A percentile compares a stretch with the other conserved stretches of the same genome.
Conservation (phyloP, 1,139 yeast genomes). For the Taphrina sp. region DNA sequence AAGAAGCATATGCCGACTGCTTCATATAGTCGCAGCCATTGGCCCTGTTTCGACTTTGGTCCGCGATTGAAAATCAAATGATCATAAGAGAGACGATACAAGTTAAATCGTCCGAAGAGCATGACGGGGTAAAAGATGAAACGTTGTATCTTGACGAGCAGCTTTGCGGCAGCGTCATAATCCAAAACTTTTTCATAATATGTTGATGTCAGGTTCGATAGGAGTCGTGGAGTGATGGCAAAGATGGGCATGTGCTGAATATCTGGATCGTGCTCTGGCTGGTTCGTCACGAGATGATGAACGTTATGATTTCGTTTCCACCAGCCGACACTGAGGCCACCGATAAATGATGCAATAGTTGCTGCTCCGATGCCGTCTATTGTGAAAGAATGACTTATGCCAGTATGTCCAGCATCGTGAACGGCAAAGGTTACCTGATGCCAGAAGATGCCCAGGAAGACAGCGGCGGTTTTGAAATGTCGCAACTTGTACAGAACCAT, state of each 20-base stretch:
- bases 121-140: slow-evolving; percentile 74
- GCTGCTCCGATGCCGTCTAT: slow-evolving; percentile 75
- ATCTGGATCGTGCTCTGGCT: slow-evolving; percentile 91
- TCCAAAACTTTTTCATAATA: slow-evolving; percentile 66
- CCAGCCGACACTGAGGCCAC: slow-evolving; percentile 91
- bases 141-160: slow-evolving; percentile 62
- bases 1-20: slow-evolving; percentile 65
- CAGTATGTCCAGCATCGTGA: slow-evolving; percentile 85
- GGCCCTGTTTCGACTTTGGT: slow-evolving; percentile 76
- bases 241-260: slow-evolving; percentile 90
- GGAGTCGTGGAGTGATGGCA: slow-evolving; percentile 72
- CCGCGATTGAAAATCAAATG: slow-evolving; percentile 71
- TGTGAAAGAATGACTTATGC: slow-evolving; percentile 77
- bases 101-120: slow-evolving; percentile 79
- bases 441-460: slow-evolving; percentile 75
- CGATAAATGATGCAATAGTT: slow-evolving; percentile 70
- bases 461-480: slow-evolving; percentile 58
- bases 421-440: slow-evolving; percentile 85
- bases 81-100: slow-evolving; percentile 77
- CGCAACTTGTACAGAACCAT: slow-evolving; percentile 49
- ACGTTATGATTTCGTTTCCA: slow-evolving; percentile 93
- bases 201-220: slow-evolving; percentile 70
- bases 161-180: slow-evolving; percentile 65
- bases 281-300: slow-evolving; percentile 83
- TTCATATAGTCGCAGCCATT: slow-evolving; percentile 81